Base-by-base conservation (phyloP, 257 asterid species). In the Solanum tarijense region DNA sequence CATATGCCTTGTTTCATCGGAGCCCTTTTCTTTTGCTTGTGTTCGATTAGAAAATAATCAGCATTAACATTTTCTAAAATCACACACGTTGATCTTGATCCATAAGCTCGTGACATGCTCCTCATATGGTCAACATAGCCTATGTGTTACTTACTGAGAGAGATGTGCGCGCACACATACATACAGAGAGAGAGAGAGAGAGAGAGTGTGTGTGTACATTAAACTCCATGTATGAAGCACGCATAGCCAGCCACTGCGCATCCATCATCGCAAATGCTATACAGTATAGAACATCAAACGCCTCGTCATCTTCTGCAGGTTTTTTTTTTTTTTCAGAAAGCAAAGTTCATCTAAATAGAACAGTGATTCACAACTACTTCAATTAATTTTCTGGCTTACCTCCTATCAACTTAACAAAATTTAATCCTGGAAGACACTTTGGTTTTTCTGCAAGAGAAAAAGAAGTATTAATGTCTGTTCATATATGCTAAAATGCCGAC, bases 191-290 rank as follows among this genome's bases (percentile, higher is more conserved):
- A 23, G 3, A 23, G 5, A 7, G 66, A 39, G 86, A 86, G 90
- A 90, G 58, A 34, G 87, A 39, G 90, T 87, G 86, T 39, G 21
- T 0, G 27, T 48, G 55, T 81, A 81, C 85, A 3, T 81, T 81
- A 48, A 81, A 81, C 87, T 96, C 95, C 99, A 97, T 96, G 88
- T 97, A 97, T 7, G 99, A 97, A 88, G 99, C 99, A 69, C 87
- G 95, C 98, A 94, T 97, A 68, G 98, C 98, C 82, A 97, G 98
- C 99, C 99, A 97, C 89, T 96, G 99, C 3, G 98, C 98, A 82
- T 97, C 99, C 98, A 97, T 84, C 98, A 97, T 91, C 0, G 95
- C 94, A 85, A 97, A 97, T 4, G 99, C 93, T 89, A 97, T 87
- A 87, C 98, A 96, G 76, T 92, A 97, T 62, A 97, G 94, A 87